These are phyloP conservation scores for Fomes fomentarius DNA, from an alignment of 1,284 basidiomycete species.

Conservation along the genomic window DNA sequence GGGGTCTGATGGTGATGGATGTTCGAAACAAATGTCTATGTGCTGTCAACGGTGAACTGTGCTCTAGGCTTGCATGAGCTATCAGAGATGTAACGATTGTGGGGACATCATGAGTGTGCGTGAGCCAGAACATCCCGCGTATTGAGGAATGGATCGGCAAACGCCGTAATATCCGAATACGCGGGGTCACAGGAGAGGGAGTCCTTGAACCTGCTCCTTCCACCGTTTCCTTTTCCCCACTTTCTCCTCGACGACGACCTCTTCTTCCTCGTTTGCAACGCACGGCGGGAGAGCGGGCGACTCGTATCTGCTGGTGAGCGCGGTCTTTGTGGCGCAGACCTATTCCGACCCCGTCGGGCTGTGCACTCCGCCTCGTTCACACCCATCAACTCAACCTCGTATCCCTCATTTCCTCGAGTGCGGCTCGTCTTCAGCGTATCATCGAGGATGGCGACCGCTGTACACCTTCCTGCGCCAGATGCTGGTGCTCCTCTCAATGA, in stretches of 20 bases:
- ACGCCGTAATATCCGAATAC: background rate
- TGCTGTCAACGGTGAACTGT: too few relatives aligned
- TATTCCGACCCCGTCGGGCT: slow-evolving; percentile 19
- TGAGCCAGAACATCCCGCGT: background rate
- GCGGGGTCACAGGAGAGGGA: background rate
- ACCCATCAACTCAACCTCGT: slow-evolving; percentile 20
- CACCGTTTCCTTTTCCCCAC: slow-evolving; percentile 6
- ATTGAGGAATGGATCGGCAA: slow-evolving; percentile 1
- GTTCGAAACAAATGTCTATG: too few relatives aligned
- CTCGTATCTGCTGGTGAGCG: slow-evolving; percentile 6
- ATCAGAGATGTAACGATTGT: slow-evolving; percentile 5
- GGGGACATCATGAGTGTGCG: slow-evolving; percentile 2
- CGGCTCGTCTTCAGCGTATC: background rate
- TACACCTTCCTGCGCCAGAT: slow-evolving; percentile 31
- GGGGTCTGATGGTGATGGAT: slow-evolving; percentile 4
- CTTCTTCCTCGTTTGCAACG: background rate
- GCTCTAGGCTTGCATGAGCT: too few relatives aligned
- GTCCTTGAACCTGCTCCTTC: slow-evolving; percentile 9
- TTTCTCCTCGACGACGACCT: slow-evolving; percentile 2
- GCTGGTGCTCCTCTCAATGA: slow-evolving; percentile 28
- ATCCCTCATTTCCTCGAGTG: slow-evolving; percentile 9
- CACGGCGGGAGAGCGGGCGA: slow-evolving; percentile 1
- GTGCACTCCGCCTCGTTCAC: slow-evolving; percentile 19
- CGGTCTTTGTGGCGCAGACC: slow-evolving; percentile 15
- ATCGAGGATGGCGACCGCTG: slow-evolving; percentile 32